Evolutionary conservation across 495 filamentous ascomycete species (phyloP), one percentile per base, ranked within the genome.

Genomic region (Peziza echinospora): DNA sequence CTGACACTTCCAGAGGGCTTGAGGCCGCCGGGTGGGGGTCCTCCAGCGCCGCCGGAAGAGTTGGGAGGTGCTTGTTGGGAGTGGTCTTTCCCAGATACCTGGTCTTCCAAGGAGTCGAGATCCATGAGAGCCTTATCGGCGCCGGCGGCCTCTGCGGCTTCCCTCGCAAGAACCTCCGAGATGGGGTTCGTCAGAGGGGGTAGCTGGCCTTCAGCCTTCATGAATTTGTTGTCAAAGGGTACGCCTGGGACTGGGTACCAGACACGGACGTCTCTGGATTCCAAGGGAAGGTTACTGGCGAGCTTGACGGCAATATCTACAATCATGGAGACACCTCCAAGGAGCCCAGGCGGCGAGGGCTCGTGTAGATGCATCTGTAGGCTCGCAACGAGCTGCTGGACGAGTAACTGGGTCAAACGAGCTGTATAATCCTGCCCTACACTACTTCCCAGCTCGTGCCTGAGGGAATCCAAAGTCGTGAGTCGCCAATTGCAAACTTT

Each of bases 401-500:
- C 78, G 4, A 84, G 68, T 49, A 68, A 67, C 28, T 77, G 72
- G 19, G 76, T 77, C 47, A 96, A 75, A 17, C 72, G 64, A 4
- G 64, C 57, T 19, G 78, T 76, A 55, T 80, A 64, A 21, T 80
- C 71, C 23, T 63, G 64, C 23, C 76, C 76, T 28, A 78, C 68
- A 0, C 71, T 67, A 17, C 76, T 72, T n/a, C 69, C 66, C 2
- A 96, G 70, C 26, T 69, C 59, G 47, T 82, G 75, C 50, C 75
- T 70, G 9, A 97, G 69, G n/a, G 86, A 89, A 57, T 96, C 89
- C 28, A 97, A 65, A 16, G 89, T 97, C 3, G 89, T 75, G 53
- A 94, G 77, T 34, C 91, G 77, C 89, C 89, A 97, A 57, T 79
- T 84, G 24, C 89, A 76, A 45, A 94, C 76, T 54, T 84, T 82